Base-by-base conservation (phyloP, 768 basidiomycete species). In the Cystofilobasidium ferigula region DNA sequence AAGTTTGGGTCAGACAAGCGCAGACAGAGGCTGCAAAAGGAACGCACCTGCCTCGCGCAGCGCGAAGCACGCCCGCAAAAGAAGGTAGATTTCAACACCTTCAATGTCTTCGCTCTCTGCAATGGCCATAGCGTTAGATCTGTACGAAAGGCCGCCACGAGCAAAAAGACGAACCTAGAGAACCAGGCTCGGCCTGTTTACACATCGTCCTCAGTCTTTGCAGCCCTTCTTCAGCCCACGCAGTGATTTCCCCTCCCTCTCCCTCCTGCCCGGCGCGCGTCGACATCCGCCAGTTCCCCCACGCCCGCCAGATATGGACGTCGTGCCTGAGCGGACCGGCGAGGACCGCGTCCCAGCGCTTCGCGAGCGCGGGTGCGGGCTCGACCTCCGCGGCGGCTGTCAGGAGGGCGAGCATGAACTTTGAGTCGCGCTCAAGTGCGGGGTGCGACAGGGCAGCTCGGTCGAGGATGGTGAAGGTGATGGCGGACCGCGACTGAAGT, bases 1-100 rank as follows among this genome's bases (percentile, higher is more conserved):
- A 26, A 48, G 2, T 20, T 6, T 3, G 10, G n/a, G 13, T 32
- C 6, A 2, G 7, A 28, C 1, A 18, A 6, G 34, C 20, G 14
- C 14, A 30, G 18, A 16, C 0, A 24, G 24, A n/a, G 24, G 24
- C 20, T 5, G n/a, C 32, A 43, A 53, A 32, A 7, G 13, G 4
- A 12, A 68, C 76, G 61, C 32, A 76, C 77, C 77, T 7, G 77
- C 75, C 64, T 77, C 75, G 30, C 72, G 71, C 1, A 79, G 69
- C 61, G 77, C 74, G 4, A 77, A 65, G 28, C 72, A 73, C 0
- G 72, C 71, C 28, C 77, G 69, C 5, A 77, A 69, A 57, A 78
- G 67, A 2, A 59, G 51, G 12, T 32, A 58, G 26, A 16, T 36
- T 36, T 13, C 42, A 47, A 18, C 48, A 2, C 38, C 42, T 16